These are phyloP conservation scores for Cyclocybe aegerita DNA, from an alignment of 768 basidiomycete genomes.

Conservation along the genomic window DNA sequence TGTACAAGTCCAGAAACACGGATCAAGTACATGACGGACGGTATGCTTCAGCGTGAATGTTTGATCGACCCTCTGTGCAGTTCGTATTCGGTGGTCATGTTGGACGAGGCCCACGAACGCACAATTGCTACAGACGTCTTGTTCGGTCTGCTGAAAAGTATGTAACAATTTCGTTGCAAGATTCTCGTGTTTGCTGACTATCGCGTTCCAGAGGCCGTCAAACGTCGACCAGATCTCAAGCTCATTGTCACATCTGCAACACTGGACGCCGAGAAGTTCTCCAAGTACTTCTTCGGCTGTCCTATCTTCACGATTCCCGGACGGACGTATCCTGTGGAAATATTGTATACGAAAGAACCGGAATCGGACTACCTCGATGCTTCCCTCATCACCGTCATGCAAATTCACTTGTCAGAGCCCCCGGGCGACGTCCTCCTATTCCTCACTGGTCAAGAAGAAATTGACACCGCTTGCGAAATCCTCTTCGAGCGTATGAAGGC, in stretches of 20 bases:
- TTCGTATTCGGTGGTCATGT: conserved; percentile 93
- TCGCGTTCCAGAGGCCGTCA: conserved; percentile 75
- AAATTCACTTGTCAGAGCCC: conserved; percentile 98
- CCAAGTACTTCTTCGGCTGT: conserved; percentile 97
- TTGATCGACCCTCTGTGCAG: conserved; percentile 94
- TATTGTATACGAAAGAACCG: conserved; percentile 98
- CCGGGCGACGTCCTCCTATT: conserved; percentile 96
- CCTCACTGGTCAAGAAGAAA: conserved; percentile 98
- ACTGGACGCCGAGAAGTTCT: conserved; percentile 99
- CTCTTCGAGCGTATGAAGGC: conserved; percentile 99
- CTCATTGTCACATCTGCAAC: conserved; percentile 98
- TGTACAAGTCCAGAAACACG: conserved; percentile 97
- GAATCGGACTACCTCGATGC: conserved; percentile 97
- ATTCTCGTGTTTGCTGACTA: conserved; percentile 13
- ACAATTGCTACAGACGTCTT: conserved; percentile 98
- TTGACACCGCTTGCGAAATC: conserved; percentile 96
- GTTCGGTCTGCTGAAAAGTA: conserved; percentile 93
- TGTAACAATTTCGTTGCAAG: conserved; percentile 18
- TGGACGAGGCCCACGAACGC: conserved; percentile 98
- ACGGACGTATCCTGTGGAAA: conserved; percentile 97
- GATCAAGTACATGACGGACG: conserved; percentile 99
- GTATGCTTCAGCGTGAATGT: conserved; percentile 97
- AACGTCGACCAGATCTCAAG: conserved; percentile 92
- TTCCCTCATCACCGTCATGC: conserved; percentile 98
- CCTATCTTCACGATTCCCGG: conserved; percentile 99